Evolutionary conservation across 345 rosid genomes (phyloP).

Genomic region (Melastoma malabathricum): DNA sequence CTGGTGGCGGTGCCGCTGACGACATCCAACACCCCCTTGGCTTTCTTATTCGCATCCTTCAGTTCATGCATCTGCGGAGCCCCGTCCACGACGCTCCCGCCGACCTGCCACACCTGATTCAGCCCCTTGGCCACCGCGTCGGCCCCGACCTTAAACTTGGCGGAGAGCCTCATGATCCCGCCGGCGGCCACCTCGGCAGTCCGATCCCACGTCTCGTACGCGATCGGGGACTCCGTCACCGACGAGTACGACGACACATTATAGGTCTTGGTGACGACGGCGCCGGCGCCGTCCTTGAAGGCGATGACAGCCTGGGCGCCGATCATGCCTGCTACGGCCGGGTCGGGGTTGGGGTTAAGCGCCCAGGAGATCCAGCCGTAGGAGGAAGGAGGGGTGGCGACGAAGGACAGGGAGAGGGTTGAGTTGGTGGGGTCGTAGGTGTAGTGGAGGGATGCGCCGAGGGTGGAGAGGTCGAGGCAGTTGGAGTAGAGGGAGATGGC

Average conservation of each 20-base stretch:
- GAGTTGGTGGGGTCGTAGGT: conserved; percentile 53
- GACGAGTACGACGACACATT: conserved; percentile 22
- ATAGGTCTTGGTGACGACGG: conserved; percentile 29
- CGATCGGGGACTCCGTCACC: conserved; percentile 20
- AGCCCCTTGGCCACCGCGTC: conserved; percentile 19
- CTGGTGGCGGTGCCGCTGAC: not conserved
- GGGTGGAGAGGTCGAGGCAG: conserved; percentile 42
- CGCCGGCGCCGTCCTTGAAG: conserved; percentile 19
- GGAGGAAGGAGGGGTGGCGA: conserved; percentile 30
- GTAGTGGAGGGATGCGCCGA: conserved; percentile 51
- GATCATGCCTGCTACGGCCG: conserved; percentile 20
- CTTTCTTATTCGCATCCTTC: conserved; percentile 8
- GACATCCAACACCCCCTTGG: conserved; percentile 21
- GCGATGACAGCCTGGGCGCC: conserved; percentile 68
- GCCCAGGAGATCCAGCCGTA: conserved; percentile 79
- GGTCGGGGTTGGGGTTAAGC: conserved; percentile 33
- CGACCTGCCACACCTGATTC: conserved; percentile 87
- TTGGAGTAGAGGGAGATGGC: conserved; percentile 17
- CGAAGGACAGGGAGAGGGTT: conserved; percentile 66
- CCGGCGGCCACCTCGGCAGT: conserved; percentile 16
- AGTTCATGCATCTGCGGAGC: conserved; percentile 18
- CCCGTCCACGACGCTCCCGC: conserved; percentile 27
- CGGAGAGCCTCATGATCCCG: conserved; percentile 29
- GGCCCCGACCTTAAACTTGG: conserved; percentile 47
- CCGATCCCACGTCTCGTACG: conserved; percentile 45